Evolutionary conservation across 495 filamentous ascomycete genomes (phyloP).

Genomic region (Tuber brumale): DNA sequence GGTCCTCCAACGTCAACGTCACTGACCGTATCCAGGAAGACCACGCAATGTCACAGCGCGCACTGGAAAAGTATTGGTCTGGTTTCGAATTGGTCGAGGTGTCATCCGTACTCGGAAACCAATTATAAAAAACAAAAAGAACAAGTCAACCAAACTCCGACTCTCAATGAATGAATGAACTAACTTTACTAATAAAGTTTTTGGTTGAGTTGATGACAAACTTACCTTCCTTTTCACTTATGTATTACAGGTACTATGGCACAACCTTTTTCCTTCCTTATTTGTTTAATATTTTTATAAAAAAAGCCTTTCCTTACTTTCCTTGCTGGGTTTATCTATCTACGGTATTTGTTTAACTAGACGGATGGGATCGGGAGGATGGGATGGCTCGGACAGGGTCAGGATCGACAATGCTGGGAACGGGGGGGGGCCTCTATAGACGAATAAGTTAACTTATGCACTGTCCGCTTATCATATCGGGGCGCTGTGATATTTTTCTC

Average conservation of each 20-base stretch:
- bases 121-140: background rate
- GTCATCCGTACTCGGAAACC: background rate
- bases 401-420: background rate
- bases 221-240: background rate
- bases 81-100: background rate
- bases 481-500: background rate
- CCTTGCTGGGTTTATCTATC: background rate
- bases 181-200: background rate
- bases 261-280: background rate
- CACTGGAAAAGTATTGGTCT: constrained; percentile 14
- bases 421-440: background rate
- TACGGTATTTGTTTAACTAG: background rate
- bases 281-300: background rate
- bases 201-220: background rate
- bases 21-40: constrained; percentile 31
- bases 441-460: background rate
- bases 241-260: background rate
- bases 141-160: background rate
- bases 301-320: background rate
- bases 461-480: background rate
- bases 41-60: constrained; percentile 28
- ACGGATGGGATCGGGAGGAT: background rate
- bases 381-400: background rate
- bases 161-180: background rate
- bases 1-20: constrained; percentile 21